A percentile compares a stretch with the other conserved stretches of the same genome.
phyloP scores from a whole-genome alignment of 179 eudicot species.

The Heliamphora pulchella region DNA sequence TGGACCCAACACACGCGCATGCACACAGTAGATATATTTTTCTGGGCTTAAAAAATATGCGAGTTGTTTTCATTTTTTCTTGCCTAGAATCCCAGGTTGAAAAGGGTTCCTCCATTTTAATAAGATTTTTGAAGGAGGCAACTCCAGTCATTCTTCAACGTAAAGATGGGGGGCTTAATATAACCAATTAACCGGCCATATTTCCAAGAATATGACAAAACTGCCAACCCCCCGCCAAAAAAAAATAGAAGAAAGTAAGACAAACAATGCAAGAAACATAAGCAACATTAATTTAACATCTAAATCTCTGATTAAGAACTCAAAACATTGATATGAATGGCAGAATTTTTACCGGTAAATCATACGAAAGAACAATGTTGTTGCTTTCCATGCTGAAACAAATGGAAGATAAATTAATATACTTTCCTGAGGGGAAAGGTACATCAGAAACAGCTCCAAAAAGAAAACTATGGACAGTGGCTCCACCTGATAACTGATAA shows the following conservation, averaged over 20 bases:
- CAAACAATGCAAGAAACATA: background rate
- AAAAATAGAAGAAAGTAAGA: background rate
- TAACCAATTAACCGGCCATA: background rate
- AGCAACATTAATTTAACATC: background rate
- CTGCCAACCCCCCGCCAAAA: background rate
- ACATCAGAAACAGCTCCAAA: constrained; percentile 8
- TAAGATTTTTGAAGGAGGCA: background rate
- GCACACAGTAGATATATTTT: background rate
- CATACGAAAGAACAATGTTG: constrained; percentile 53
- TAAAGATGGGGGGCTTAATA: background rate
- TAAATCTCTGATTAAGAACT: background rate
- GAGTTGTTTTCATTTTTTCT: background rate
- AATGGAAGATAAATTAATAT: constrained; percentile 13
- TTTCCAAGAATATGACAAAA: background rate
- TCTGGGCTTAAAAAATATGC: background rate
- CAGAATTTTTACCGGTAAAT: constrained; percentile 58
- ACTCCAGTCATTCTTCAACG: background rate
- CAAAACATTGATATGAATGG: constrained; percentile 9
- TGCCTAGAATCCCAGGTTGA: constrained; percentile 3
- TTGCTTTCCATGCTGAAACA: constrained; percentile 71
- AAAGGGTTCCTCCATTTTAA: background rate
- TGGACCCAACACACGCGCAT: too few species aligned
- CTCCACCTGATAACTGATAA: constrained; percentile 64
- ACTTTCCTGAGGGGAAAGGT: constrained; percentile 3
- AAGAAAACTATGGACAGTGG: background rate